phyloP scores from a whole-genome alignment of 208 protist species.

The Sergeia podlipaevii region DNA sequence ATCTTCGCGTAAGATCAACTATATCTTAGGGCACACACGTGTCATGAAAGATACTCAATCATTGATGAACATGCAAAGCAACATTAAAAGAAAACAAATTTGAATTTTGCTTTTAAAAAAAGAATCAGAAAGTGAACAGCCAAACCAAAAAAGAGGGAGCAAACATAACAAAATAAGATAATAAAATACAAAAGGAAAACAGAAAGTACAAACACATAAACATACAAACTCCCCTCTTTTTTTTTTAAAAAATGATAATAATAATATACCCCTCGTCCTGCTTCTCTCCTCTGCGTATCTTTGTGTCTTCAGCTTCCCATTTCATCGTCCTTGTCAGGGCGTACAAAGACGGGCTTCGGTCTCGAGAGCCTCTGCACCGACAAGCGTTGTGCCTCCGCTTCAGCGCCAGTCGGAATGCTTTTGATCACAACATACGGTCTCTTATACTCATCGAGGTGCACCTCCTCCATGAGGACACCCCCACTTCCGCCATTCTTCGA shows the following conservation, averaged over 20 bases:
- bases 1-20: no score
- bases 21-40: no score
- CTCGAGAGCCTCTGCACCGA: conserved; percentile 43
- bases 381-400: conserved; percentile 36
- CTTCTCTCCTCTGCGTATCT: background rate
- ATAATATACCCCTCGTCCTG: background rate
- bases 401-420: conserved; percentile 39
- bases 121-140: background rate
- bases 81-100: background rate
- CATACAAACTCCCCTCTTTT: background rate
- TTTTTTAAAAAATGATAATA: conserved; percentile 8
- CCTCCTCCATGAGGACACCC: conserved; percentile 52
- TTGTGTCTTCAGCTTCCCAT: background rate
- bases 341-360: conserved; percentile 44
- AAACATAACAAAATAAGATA: background rate
- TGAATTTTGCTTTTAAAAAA: background rate
- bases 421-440: conserved; percentile 72
- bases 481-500: background rate
- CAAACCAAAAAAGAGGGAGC: background rate
- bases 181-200: conserved; percentile 14
- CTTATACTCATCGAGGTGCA: conserved; percentile 63
- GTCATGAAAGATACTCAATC: no score
- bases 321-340: conserved; percentile 10
- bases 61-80: conserved; percentile 11
- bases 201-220: background rate